Base-by-base conservation (phyloP, 2,329 filamentous ascomycete species). In the Aspergillus intermedius region DNA sequence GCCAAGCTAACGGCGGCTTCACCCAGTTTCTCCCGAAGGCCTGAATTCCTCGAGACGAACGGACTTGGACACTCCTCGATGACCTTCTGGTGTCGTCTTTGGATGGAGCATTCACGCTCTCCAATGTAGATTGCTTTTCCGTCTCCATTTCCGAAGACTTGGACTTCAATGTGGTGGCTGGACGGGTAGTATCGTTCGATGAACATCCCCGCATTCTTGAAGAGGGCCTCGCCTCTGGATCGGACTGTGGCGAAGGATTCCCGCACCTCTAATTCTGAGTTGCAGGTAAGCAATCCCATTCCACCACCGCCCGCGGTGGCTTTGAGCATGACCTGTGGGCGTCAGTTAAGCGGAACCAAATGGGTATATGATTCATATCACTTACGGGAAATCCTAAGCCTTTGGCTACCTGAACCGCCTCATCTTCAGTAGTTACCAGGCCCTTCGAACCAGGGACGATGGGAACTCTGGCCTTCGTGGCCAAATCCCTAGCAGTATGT, bases 31-130 rank as follows among this genome's bases (percentile, higher is more conserved):
- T 72, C 80, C 66, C 60, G 84, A 75, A 81, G 82, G 77, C 66
- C 81, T 74, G 66, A 65, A 46, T 76, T 68, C 39, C 60, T 69
- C 44, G 70, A 67, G 0, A 81, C 71, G 50, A 84, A 83, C 0
- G 89, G 88, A 12, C 87, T 88, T 0, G 90, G 90, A 3, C 86
- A 90, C 68, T 95, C 90, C 65, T 95, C 90, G 19, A 95, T 78
- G 39, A 95, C 87, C 72, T 95, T 95, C 65, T 95, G 90, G 63
- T 95, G 89, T 37, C 90, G 75, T 54, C 90, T 75, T 70, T 95
- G 90, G 10, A 95, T 79, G 45, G 87, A 91, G 69, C 90, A 95
- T 65, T 95, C 90, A 48, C 90, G 77, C 71, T 95, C 90, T 17
- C 89, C 88, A 25, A 95, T 80, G n/a, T 86, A 83, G 8, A 95